Evolutionary conservation across 257 asterid genomes (phyloP).

Genomic region (Coffea eugenioides): DNA sequence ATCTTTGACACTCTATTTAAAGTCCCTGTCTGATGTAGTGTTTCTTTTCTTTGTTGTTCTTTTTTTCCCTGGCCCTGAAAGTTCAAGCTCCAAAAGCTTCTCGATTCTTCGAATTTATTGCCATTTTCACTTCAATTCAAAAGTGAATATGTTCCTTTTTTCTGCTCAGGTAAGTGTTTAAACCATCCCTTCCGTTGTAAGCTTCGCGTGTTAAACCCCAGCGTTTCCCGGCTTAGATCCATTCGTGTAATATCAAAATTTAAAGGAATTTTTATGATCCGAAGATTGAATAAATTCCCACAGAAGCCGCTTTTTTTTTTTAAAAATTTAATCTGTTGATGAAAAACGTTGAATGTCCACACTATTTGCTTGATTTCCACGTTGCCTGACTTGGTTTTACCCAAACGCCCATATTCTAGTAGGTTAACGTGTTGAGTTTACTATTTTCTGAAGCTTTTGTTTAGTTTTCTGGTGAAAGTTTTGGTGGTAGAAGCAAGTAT

Average conservation of each 20-base stretch:
- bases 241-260: background rate
- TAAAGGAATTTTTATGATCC: slow-evolving; percentile 11
- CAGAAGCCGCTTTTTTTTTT: background rate
- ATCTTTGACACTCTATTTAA: background rate
- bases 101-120: background rate
- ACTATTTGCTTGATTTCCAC: slow-evolving; percentile 13
- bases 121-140: background rate
- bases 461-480: slow-evolving; percentile 17
- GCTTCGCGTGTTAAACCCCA: slow-evolving; percentile 6
- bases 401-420: background rate
- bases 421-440: slow-evolving; percentile 16
- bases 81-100: background rate
- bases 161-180: background rate
- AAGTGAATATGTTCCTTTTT: too few relatives aligned
- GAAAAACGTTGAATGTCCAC: background rate
- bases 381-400: background rate
- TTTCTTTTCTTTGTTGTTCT: too few relatives aligned
- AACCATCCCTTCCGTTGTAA: slow-evolving; percentile 6
- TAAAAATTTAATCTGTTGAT: slow-evolving; percentile 38
- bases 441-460: slow-evolving; percentile 14
- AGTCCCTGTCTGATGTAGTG: background rate
- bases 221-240: slow-evolving; percentile 25
- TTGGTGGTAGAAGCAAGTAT: background rate
- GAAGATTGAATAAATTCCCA: background rate
- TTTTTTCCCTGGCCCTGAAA: background rate